Conservation (phyloP, 495 filamentous ascomycete species). For the Penicillium salamii region DNA sequence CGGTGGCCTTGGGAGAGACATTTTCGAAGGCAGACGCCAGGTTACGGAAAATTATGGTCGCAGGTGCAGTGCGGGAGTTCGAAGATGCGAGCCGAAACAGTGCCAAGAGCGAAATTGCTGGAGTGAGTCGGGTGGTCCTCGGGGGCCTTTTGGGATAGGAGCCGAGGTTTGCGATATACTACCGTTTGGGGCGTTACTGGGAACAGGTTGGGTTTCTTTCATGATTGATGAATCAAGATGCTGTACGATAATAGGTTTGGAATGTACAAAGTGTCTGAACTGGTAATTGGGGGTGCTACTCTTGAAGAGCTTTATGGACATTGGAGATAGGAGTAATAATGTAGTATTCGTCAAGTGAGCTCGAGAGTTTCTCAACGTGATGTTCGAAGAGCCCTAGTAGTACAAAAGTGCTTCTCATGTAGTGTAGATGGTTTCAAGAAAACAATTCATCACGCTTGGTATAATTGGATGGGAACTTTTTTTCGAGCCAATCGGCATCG, state of each 20-base stretch:
- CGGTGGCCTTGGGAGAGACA: conserved; percentile 63
- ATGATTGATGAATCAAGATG: conserved; percentile 1
- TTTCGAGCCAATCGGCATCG: conserved; percentile 17
- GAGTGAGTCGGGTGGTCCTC: conserved; percentile 82
- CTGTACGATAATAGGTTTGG: conserved; percentile 5
- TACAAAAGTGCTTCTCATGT: conserved; percentile 9
- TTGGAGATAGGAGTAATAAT: too few species aligned
- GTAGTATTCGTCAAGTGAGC: too few species aligned
- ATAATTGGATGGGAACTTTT: conserved; percentile 18
- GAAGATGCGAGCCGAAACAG: conserved; percentile 77
- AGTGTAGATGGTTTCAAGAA: neutral
- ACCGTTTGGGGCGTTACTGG: too few species aligned
- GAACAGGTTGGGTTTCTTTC: conserved; percentile 11
- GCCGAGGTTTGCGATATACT: neutral
- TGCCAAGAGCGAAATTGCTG: conserved; percentile 74
- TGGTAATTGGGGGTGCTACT: neutral
- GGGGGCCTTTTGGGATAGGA: conserved; percentile 76
- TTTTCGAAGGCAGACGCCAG: conserved; percentile 88
- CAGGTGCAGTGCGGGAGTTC: conserved; percentile 84
- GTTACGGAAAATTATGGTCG: conserved; percentile 81
- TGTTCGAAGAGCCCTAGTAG: neutral
- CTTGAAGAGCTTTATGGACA: too few species aligned
- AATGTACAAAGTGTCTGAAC: neutral
- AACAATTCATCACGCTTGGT: conserved; percentile 8
- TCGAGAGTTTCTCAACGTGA: too few species aligned